phyloP scores from a whole-genome alignment of 805 yeast genomes.

The Isabelozyma heimii region DNA sequence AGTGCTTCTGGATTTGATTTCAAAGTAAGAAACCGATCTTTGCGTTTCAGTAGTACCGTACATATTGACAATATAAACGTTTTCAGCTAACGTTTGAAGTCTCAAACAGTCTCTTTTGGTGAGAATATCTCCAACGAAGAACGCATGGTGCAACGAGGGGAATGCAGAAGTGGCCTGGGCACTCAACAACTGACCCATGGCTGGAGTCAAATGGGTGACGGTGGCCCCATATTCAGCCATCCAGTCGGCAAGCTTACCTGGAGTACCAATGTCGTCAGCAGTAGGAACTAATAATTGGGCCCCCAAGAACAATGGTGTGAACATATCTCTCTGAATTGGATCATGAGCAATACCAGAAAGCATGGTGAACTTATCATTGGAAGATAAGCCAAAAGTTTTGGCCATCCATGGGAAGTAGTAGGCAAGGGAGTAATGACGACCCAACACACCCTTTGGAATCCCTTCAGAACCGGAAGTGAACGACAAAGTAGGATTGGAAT shows the following conservation, averaged over 20 bases:
- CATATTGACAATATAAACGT: slow-evolving; percentile 92
- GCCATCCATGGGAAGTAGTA: slow-evolving; percentile 99
- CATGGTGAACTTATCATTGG: slow-evolving; percentile 91
- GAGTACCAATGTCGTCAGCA: slow-evolving; percentile 97
- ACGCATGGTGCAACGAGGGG: slow-evolving; percentile 88
- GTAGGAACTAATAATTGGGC: slow-evolving; percentile 93
- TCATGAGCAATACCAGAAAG: slow-evolving; percentile 98
- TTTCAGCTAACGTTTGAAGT: slow-evolving; percentile 86
- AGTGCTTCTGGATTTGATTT: slow-evolving; percentile 68
- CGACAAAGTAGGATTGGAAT: slow-evolving; percentile 92
- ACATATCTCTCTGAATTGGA: slow-evolving; percentile 98
- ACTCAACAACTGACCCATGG: slow-evolving; percentile 96
- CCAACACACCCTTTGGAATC: slow-evolving; percentile 96
- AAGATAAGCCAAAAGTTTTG: slow-evolving; percentile 70
- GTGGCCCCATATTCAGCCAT: slow-evolving; percentile 88
- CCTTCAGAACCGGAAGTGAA: slow-evolving; percentile 99
- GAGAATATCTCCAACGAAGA: slow-evolving; percentile 95
- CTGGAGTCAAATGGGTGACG: slow-evolving; percentile 97
- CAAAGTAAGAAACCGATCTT: slow-evolving; percentile 93
- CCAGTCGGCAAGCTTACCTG: slow-evolving; percentile 97
- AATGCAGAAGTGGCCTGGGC: slow-evolving; percentile 92
- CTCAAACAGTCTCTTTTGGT: slow-evolving; percentile 96
- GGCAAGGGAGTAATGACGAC: slow-evolving; percentile 95
- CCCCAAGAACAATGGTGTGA: slow-evolving; percentile 94
- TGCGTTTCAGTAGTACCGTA: slow-evolving; percentile 99